These are phyloP conservation scores for Aphanomyces astaci DNA, from an alignment of 352 stramenopile species.

Conservation along the genomic window DNA sequence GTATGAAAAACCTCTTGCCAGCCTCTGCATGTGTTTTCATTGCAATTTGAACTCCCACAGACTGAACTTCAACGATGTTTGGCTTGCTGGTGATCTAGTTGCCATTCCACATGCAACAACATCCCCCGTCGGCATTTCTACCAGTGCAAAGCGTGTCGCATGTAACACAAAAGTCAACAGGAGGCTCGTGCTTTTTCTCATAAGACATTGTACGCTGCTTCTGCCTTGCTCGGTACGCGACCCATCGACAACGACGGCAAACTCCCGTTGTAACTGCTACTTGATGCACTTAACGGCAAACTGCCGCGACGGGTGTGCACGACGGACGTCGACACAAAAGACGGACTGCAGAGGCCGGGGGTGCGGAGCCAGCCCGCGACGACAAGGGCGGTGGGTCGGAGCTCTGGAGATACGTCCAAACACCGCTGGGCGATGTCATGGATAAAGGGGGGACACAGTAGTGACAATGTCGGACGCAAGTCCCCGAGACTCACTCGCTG, in stretches of 20 bases:
- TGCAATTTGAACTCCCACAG: too few species aligned
- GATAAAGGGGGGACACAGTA: constrained; percentile 14
- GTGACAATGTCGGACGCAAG: constrained; percentile 15
- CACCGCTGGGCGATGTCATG: constrained; percentile 8
- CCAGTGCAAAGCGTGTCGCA: too few species aligned
- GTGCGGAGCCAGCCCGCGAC: not conserved
- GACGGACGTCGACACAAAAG: not conserved
- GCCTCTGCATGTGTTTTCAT: too few species aligned
- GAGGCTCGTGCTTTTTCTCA: not conserved
- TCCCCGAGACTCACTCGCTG: constrained; percentile 16
- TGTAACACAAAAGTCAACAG: not conserved
- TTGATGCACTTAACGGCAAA: not conserved
- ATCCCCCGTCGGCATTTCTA: too few species aligned
- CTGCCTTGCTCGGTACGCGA: too few species aligned
- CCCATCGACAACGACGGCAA: not conserved
- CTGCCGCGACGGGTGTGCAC: not conserved
- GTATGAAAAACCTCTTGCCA: too few species aligned
- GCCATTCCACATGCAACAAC: too few species aligned
- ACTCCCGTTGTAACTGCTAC: not conserved
- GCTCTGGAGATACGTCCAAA: not conserved
- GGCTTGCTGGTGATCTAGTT: too few species aligned
- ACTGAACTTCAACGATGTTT: too few species aligned
- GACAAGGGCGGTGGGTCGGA: not conserved
- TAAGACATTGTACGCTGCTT: too few species aligned
- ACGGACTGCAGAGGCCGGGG: not conserved